phyloP scores from a whole-genome alignment of 768 basidiomycete genomes.

The Cyclocybe aegerita region DNA sequence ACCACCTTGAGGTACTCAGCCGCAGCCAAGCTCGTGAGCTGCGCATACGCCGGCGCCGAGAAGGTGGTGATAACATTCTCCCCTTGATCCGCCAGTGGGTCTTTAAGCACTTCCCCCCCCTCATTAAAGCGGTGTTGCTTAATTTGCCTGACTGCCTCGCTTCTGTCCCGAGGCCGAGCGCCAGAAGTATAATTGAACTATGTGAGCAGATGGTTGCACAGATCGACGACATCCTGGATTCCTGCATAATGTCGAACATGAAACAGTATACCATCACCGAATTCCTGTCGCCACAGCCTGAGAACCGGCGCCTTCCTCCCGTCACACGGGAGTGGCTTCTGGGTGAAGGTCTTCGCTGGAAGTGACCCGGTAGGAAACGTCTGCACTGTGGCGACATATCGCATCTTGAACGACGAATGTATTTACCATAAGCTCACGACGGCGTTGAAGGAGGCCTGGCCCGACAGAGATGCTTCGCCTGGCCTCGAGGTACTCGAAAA shows the following conservation, averaged over 20 bases:
- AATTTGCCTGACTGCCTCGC: constrained; percentile 32
- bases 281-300: constrained; percentile 30
- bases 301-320: constrained; percentile 28
- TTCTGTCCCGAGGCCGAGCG: constrained; percentile 32
- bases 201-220: constrained; percentile 32
- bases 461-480: constrained; percentile 30
- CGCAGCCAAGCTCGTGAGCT: too few species aligned
- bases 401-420: constrained; percentile 30
- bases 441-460: constrained; percentile 39
- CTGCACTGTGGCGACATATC: constrained; percentile 33
- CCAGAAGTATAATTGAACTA: constrained; percentile 32
- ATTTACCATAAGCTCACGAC: constrained; percentile 27
- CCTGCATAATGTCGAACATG: constrained; percentile 29
- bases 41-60: too few species aligned
- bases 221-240: constrained; percentile 33
- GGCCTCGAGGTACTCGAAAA: constrained; percentile 39
- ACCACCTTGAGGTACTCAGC: too few species aligned
- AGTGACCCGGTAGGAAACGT: constrained; percentile 43
- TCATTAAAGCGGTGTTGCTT: constrained; percentile 28
- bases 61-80: too few species aligned
- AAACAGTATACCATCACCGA: constrained; percentile 37
- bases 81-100: constrained; percentile 38
- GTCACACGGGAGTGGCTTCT: constrained; percentile 32
- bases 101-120: constrained; percentile 37
- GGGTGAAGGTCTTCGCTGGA: constrained; percentile 41